phyloP scores from a whole-genome alignment of 139 green algal species.

The Tetraselmis striata region DNA sequence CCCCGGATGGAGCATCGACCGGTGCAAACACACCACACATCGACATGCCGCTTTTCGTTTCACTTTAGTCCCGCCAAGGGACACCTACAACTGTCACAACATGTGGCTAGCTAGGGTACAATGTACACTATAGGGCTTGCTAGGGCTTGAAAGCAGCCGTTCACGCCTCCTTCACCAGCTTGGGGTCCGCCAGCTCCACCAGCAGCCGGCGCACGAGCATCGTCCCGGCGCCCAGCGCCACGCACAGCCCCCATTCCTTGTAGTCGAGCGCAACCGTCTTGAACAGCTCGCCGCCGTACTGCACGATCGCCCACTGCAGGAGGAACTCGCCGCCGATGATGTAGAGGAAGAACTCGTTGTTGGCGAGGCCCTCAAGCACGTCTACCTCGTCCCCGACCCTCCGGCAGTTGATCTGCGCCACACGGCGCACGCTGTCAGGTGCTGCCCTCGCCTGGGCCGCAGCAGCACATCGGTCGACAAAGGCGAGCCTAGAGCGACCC shows the following conservation, averaged over 20 bases:
- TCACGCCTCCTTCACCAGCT: too few species aligned
- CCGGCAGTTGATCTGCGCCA: constrained; percentile 66
- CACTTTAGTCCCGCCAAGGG: too few species aligned
- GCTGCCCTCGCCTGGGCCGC: too few species aligned
- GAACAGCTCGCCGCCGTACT: constrained; percentile 71
- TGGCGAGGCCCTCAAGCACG: constrained; percentile 46
- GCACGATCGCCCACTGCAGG: constrained; percentile 55
- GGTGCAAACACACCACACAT: too few species aligned
- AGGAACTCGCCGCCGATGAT: constrained; percentile 49
- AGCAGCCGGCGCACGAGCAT: constrained; percentile 50
- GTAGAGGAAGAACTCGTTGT: constrained; percentile 53
- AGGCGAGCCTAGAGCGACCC: too few species aligned
- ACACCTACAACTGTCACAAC: too few species aligned
- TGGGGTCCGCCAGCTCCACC: constrained; percentile 21
- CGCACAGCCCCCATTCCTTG: constrained; percentile 58
- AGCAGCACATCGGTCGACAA: too few species aligned
- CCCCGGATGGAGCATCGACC: too few species aligned
- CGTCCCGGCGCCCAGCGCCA: constrained; percentile 49
- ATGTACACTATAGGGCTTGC: too few species aligned
- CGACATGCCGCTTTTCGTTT: too few species aligned
- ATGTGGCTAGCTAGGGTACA: too few species aligned
- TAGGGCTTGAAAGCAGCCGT: too few species aligned
- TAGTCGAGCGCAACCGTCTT: constrained; percentile 48
- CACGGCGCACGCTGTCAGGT: neutral
- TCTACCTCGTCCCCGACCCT: constrained; percentile 60